Conservation (phyloP, 2,329 filamentous ascomycete species). For the Raffaelea arxii region DNA sequence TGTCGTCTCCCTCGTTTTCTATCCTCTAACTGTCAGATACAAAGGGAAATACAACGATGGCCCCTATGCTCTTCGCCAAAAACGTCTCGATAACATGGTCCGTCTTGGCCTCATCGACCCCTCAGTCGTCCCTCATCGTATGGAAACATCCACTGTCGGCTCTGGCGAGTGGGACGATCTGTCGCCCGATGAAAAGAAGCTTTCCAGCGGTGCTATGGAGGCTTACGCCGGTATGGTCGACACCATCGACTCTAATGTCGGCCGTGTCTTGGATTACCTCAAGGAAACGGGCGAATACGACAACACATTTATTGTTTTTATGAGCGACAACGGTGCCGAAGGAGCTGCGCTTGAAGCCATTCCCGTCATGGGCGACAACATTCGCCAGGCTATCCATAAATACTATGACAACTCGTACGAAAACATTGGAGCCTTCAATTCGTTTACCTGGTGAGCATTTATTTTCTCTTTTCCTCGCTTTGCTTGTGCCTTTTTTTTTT, state of each 20-base stretch:
- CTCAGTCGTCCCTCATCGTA: slow-evolving; percentile 15
- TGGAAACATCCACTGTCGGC: slow-evolving; percentile 13
- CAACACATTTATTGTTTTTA: slow-evolving; percentile 32
- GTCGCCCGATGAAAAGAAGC: slow-evolving; percentile 32
- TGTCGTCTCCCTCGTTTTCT: neutral
- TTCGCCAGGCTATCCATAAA: slow-evolving; percentile 26
- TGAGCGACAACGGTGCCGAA: slow-evolving; percentile 9
- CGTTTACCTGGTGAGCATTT: slow-evolving; percentile 43
- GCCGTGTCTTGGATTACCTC: slow-evolving; percentile 47
- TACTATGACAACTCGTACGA: slow-evolving; percentile 48
- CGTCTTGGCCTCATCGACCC: slow-evolving; percentile 14
- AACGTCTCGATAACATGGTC: slow-evolving; percentile 33
- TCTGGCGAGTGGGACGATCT: slow-evolving; percentile 30
- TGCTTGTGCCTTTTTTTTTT: too few relatives aligned
- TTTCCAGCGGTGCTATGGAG: slow-evolving; percentile 47
- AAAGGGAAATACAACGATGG: slow-evolving; percentile 42
- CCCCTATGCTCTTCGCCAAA: slow-evolving; percentile 43
- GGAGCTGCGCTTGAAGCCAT: slow-evolving; percentile 9
- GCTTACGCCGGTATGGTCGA: slow-evolving; percentile 56
- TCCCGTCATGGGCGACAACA: slow-evolving; percentile 21
- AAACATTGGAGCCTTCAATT: slow-evolving; percentile 42
- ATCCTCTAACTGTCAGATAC: slow-evolving; percentile 2
- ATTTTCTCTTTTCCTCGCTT: too few relatives aligned
- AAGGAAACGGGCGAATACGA: slow-evolving; percentile 46
- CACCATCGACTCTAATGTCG: slow-evolving; percentile 48